Base-by-base conservation (phyloP, 2,329 filamentous ascomycete genomes). In the Pseudogymnoascus sp. region DNA sequence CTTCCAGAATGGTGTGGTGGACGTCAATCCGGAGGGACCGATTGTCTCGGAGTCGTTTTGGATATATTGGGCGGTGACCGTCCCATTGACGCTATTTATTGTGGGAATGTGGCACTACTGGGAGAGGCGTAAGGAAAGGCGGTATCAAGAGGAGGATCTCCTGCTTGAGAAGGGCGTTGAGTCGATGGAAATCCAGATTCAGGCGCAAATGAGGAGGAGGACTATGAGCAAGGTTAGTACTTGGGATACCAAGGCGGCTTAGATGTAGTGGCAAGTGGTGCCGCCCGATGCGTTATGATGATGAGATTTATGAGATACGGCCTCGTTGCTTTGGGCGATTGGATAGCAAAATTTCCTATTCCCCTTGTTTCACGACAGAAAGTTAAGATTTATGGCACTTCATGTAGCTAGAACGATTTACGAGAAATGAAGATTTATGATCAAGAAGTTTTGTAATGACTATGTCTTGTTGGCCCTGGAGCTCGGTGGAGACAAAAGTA, bases 31-130 rank as follows among this genome's bases (percentile, higher is more conserved):
- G 12, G 60, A 43, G 19, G 16, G 8, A 59, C 60, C 16, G 64
- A 72, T 77, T 59, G 81, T 86, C 14, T 82, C 81, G 10, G 71
- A 76, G 16, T 74, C 78, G 60, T 76, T 88, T 26, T 88, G 85
- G 84, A 79, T 88, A 61, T 88, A 87, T 75, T 87, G 87, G 67
- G 83, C 76, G 65, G 79, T 87, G 62, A 84, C 84, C 2, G 72
- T 87, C 10, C 85, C 85, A 2, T 67, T 86, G 61, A 88, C 85
- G 0, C 70, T 80, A 2, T 28, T 77, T 60, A 83, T 87, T 65
- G 81, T 88, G 24, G 73, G 75, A 2, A 70, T 76, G n/a, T 87
- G 84, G 83, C 76, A 81, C 68, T 76, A 77, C 66, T 82, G 68
- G 66, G 71, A 72, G 60, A 65, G 65, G 38, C 63, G 60, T 43